These are phyloP conservation scores for Eutypella sp. DNA, from an alignment of 2,329 filamentous ascomycete species.

Conservation along the genomic window DNA sequence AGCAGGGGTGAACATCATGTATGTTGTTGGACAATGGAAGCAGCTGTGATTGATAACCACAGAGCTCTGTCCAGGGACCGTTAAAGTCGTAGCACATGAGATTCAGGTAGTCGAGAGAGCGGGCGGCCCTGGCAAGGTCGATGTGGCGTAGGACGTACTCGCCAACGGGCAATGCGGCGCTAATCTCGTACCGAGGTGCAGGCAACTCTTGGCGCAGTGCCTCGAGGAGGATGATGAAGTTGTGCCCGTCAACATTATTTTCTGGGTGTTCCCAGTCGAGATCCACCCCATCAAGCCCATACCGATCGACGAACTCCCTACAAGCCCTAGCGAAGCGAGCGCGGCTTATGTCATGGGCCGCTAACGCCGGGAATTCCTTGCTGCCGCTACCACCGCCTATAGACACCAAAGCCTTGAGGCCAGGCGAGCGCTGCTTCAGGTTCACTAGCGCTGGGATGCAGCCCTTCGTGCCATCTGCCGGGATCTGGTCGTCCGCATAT, in stretches of 20 bases:
- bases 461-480: slow-evolving; percentile 54
- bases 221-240: slow-evolving; percentile 53
- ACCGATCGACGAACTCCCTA: slow-evolving; percentile 49
- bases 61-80: slow-evolving; percentile 55
- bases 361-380: slow-evolving; percentile 54
- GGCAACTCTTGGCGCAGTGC: slow-evolving; percentile 52
- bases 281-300: slow-evolving; percentile 60
- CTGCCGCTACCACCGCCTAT: slow-evolving; percentile 62
- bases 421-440: slow-evolving; percentile 51
- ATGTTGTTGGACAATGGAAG: slow-evolving; percentile 33
- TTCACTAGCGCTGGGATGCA: slow-evolving; percentile 55
- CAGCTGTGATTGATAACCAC: slow-evolving; percentile 62
- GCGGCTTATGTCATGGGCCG: slow-evolving; percentile 41
- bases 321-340: slow-evolving; percentile 52
- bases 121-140: slow-evolving; percentile 45
- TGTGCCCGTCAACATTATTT: slow-evolving; percentile 45
- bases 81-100: slow-evolving; percentile 67
- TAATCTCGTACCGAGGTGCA: slow-evolving; percentile 50
- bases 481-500: slow-evolving; percentile 57
- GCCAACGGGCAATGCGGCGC: slow-evolving; percentile 58
- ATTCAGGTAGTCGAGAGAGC: slow-evolving; percentile 57
- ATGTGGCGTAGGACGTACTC: slow-evolving; percentile 59
- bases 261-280: slow-evolving; percentile 66
- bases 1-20: slow-evolving; percentile 18
- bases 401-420: slow-evolving; percentile 56